Evolutionary conservation across 208 protist species (phyloP).

Genomic region (Trypanosomatidae sp.): DNA sequence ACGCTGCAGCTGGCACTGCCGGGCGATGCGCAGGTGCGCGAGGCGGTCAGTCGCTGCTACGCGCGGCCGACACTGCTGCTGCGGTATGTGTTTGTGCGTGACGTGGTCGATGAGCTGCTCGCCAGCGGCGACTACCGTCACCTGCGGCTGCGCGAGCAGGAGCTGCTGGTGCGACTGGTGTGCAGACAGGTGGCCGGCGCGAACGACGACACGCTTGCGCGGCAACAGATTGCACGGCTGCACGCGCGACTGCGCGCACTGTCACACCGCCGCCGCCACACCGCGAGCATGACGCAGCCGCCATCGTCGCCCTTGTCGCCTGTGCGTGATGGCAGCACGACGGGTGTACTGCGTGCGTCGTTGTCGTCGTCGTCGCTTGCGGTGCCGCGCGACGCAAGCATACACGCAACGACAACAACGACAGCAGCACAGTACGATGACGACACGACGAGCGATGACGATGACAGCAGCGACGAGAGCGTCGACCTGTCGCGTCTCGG

Average conservation of each 20-base stretch:
- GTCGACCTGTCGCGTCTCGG: too few relatives aligned
- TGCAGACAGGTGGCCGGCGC: conserved; percentile 52
- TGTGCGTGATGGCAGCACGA: conserved; percentile 3
- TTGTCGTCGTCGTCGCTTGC: too few relatives aligned
- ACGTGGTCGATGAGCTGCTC: conserved; percentile 68
- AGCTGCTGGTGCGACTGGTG: conserved; percentile 67
- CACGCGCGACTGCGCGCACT: conserved; percentile 27
- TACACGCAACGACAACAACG: too few relatives aligned
- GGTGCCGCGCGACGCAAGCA: too few relatives aligned
- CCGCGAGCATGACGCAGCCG: too few relatives aligned
- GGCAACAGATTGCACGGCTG: conserved; percentile 37
- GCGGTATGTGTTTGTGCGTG: conserved; percentile 55
- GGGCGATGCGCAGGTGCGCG: conserved; percentile 47
- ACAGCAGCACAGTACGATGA: too few relatives aligned
- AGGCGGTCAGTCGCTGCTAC: conserved; percentile 48
- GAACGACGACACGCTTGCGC: conserved; percentile 35
- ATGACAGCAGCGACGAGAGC: too few relatives aligned
- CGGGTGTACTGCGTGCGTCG: not conserved
- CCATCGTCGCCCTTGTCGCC: too few relatives aligned
- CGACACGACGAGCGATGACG: too few relatives aligned
- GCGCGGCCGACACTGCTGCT: conserved; percentile 53
- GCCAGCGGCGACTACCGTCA: conserved; percentile 57
- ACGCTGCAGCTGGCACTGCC: conserved; percentile 59
- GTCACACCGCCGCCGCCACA: too few relatives aligned
- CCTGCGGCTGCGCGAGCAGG: conserved; percentile 48